Conservation (phyloP, 1,284 basidiomycete species). For the Papiliotrema fonsecae region DNA sequence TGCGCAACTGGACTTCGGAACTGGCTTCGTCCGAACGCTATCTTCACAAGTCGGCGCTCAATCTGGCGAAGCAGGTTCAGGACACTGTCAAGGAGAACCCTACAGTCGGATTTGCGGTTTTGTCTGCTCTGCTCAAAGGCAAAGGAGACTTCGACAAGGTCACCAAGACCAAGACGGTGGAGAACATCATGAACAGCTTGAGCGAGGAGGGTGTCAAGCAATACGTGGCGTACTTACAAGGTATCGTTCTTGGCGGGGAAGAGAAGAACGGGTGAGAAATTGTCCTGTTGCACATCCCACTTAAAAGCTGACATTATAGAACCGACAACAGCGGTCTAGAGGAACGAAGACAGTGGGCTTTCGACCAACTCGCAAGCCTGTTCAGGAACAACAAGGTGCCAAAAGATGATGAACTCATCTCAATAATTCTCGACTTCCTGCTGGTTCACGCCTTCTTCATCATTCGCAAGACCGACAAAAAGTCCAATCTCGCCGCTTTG, state of each 20-base stretch:
- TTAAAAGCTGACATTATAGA: conserved; percentile 11
- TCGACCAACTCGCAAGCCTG: conserved; percentile 77
- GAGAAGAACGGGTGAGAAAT: conserved; percentile 47
- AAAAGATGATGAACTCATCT: conserved; percentile 73
- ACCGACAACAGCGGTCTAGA: conserved; percentile 36
- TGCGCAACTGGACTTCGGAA: conserved; percentile 96
- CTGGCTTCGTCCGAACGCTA: conserved; percentile 80
- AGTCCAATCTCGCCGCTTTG: conserved; percentile 57
- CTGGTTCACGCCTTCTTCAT: conserved; percentile 75
- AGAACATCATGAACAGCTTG: conserved; percentile 73
- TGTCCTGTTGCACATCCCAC: not conserved
- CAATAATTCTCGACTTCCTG: conserved; percentile 73
- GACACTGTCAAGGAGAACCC: conserved; percentile 70
- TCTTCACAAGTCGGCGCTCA: conserved; percentile 78
- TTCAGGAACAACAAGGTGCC: conserved; percentile 75
- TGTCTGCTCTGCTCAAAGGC: conserved; percentile 79
- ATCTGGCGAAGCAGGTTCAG: conserved; percentile 72
- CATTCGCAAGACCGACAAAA: conserved; percentile 66
- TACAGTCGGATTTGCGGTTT: conserved; percentile 73
- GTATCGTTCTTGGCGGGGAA: conserved; percentile 56
- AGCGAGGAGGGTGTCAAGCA: conserved; percentile 67
- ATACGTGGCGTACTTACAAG: conserved; percentile 70
- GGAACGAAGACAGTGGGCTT: conserved; percentile 64
- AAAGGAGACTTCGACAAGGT: conserved; percentile 84
- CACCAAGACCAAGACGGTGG: conserved; percentile 90